Conservation (phyloP, 2,329 filamentous ascomycete genomes). For the Pyricularia sp. region DNA sequence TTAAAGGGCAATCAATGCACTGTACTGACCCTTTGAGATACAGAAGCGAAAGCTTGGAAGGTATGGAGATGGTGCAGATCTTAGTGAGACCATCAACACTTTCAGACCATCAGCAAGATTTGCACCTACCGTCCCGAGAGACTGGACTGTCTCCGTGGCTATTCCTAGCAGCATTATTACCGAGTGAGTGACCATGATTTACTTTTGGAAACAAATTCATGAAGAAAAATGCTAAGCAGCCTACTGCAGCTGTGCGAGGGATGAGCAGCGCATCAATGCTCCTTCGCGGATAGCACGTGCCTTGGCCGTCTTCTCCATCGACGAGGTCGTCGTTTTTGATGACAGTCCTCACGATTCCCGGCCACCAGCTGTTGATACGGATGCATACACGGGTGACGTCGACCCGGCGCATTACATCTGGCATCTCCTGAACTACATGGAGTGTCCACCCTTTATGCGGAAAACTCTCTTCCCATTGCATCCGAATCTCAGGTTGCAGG, state of each 20-base stretch:
- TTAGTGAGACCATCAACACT: slow-evolving; percentile 30
- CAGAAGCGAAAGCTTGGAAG: slow-evolving; percentile 38
- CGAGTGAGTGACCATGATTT: slow-evolving; percentile 38
- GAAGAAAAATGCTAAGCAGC: slow-evolving; percentile 3
- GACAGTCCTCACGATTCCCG: slow-evolving; percentile 42
- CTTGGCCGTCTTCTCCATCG: slow-evolving; percentile 69
- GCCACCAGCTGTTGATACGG: slow-evolving; percentile 33
- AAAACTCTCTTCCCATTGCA: slow-evolving; percentile 65
- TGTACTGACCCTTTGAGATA: neutral
- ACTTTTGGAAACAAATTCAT: neutral
- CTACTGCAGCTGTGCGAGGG: slow-evolving; percentile 46
- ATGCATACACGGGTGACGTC: slow-evolving; percentile 52
- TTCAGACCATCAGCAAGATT: slow-evolving; percentile 60
- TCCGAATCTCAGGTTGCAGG: slow-evolving; percentile 61
- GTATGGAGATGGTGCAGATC: slow-evolving; percentile 17
- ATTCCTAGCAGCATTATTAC: slow-evolving; percentile 65
- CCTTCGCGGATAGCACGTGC: slow-evolving; percentile 69
- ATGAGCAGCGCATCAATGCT: slow-evolving; percentile 61
- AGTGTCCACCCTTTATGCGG: slow-evolving; percentile 72
- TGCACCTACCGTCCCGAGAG: slow-evolving; percentile 47
- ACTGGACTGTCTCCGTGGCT: slow-evolving; percentile 66
- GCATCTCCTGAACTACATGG: slow-evolving; percentile 68
- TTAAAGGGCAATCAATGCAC: neutral
- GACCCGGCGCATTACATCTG: slow-evolving; percentile 71
- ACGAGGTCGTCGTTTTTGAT: slow-evolving; percentile 73